Base-by-base conservation (phyloP, 192 early-diverging fungal genomes). In the Podila epicladia region DNA sequence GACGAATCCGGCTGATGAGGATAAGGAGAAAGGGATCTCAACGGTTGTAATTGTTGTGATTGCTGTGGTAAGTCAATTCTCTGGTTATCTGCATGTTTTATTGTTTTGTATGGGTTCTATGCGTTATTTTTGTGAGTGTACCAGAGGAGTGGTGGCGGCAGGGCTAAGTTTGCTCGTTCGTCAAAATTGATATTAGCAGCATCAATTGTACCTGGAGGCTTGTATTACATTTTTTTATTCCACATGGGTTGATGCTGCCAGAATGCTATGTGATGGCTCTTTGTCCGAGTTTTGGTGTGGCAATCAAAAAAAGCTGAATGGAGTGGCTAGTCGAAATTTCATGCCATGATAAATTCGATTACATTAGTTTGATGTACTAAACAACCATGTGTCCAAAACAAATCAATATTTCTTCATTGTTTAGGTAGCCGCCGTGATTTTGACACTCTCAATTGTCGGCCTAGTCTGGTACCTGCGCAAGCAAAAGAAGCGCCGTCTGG, bases 51-150 rank as follows among this genome's bases (percentile, higher is more conserved):
- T 78, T 51, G 69, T 67, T 1, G 55, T 78, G 29, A 69, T 79
- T 66, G 69, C 76, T 32, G 76, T 66, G 76, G 76, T 79, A 72
- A n/a, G 69, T 69, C 33, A 33, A 37, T 7, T 37, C 3, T 6
- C 26, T n/a, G 29, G 17, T 22, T 62, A n/a, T n/a, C n/a, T n/a
- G n/a, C n/a, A 1, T 63, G 19, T 22, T n/a, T 15, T 6, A 19
- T n/a, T 38, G 12, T 37, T 22, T 22, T 24, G n/a, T 12, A 41
- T 11, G n/a, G 19, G 8, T 3, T 20, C n/a, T 15, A 9, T 45
- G 7, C 11, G 35, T 9, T 9, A 37, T 11, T 37, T 37, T 37
- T 37, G 35, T 37, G 35, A 9, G 35, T 9, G 35, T 37, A 37
- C 35, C 9, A 6, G 8, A 9, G 35, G 6, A 37, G 35, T 37